Evolutionary conservation across 257 asterid species (phyloP), one percentile per base, ranked within the genome.

Genomic region (Solanum dulcamara): DNA sequence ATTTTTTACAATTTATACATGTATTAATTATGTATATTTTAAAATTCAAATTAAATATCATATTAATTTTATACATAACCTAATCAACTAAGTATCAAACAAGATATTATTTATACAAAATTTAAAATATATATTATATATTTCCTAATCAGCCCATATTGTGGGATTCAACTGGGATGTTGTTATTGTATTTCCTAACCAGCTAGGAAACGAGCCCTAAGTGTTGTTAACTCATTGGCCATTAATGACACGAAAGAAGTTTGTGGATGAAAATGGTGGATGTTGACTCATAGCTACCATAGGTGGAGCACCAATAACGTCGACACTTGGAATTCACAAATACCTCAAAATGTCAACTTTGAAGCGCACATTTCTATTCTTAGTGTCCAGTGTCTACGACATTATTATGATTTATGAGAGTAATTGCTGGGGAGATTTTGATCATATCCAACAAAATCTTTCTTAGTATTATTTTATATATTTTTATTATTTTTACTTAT

Each of bases 191-290:
- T n/a, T n/a, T n/a, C n/a, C n/a, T n/a, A n/a, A n/a, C n/a, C n/a
- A n/a, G n/a, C n/a, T n/a, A n/a, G n/a, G n/a, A n/a, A n/a, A n/a
- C n/a, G n/a, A n/a, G n/a, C n/a, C n/a, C n/a, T n/a, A n/a, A n/a
- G n/a, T n/a, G n/a, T n/a, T n/a, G 74, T 3, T 30, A 32, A 15
- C 3, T 30, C 44, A 33, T 67, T 67, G 1, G 14, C 0, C 44
- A 67, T 32, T 67, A 67, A 67, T 68, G 8, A 24, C 0, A 3
- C 2, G 22, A 35, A 44, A 44, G 3, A 26, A 26, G 1, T 71
- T 71, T 90, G 91, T 91, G 92, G 91, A 70, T 79, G 77, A 70
- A 81, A 86, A 60, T 59, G 83, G 44, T 30, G 88, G 87, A 87
- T 66, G 74, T 44, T 37, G 88, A 83, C 77, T 60, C 46, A 32